Evolutionary conservation across 169 alveolate species (phyloP).

Genomic region (Plasmodium billcollinsi): DNA sequence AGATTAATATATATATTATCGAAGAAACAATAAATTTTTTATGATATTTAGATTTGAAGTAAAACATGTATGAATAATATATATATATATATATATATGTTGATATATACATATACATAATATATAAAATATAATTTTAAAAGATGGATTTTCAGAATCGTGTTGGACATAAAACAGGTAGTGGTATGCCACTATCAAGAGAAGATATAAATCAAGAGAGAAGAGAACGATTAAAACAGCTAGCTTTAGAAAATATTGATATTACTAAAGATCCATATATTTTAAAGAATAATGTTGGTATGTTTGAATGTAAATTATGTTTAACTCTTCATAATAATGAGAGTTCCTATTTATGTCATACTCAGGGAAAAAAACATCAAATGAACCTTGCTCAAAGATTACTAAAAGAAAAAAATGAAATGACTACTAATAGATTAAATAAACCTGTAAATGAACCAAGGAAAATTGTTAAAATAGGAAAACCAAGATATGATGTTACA

Average conservation of each 20-base stretch:
- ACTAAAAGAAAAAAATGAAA: slow-evolving; percentile 94
- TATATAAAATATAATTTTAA: too few species aligned
- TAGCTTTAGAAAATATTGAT: slow-evolving; percentile 97
- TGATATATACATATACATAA: too few species aligned
- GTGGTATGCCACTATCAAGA: slow-evolving; percentile 97
- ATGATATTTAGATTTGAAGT: too few species aligned
- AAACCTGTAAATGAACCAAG: slow-evolving; percentile 70
- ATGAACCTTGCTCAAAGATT: slow-evolving; percentile 96
- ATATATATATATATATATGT: too few species aligned
- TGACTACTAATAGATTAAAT: slow-evolving; percentile 35
- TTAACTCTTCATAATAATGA: slow-evolving; percentile 98
- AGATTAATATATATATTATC: too few species aligned
- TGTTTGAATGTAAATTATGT: slow-evolving; percentile 94
- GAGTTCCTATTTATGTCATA: slow-evolving; percentile 97
- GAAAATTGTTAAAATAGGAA: slow-evolving; percentile 93
- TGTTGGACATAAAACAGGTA: slow-evolving; percentile 98
- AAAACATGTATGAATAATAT: too few species aligned
- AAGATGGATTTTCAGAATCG: slow-evolving; percentile 97
- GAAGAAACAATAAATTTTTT: too few species aligned
- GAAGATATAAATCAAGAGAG: slow-evolving; percentile 95
- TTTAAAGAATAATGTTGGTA: slow-evolving; percentile 96
- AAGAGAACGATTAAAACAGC: slow-evolving; percentile 95
- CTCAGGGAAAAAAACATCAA: slow-evolving; percentile 98
- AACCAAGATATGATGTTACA: slow-evolving; percentile 98
- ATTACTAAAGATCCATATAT: slow-evolving; percentile 97